phyloP scores from a whole-genome alignment of 495 filamentous ascomycete species.

The Penicillium roqueforti region DNA sequence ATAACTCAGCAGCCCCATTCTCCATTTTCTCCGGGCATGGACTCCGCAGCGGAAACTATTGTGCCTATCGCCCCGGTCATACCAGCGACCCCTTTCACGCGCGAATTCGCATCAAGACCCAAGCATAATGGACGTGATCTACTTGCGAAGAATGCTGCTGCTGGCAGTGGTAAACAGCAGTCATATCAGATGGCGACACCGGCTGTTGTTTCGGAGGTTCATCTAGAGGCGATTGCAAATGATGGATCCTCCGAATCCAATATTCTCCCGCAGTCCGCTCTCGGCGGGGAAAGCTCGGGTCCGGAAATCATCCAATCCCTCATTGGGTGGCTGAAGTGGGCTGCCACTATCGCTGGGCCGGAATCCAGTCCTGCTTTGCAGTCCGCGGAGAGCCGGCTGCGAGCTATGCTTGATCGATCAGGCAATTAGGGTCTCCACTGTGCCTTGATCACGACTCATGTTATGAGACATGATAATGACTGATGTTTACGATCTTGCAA shows the following conservation, averaged over 20 bases:
- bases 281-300: neutral
- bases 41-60: neutral
- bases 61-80: constrained; percentile 2
- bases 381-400: constrained; percentile 38
- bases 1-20: constrained; percentile 11
- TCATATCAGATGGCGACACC: constrained; percentile 29
- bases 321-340: constrained; percentile 36
- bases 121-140: constrained; percentile 30
- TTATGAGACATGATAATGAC: constrained; percentile 11
- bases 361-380: constrained; percentile 18
- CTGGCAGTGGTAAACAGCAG: constrained; percentile 6
- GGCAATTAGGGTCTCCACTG: constrained; percentile 1
- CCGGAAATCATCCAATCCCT: constrained; percentile 31
- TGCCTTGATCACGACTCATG: neutral
- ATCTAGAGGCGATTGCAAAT: constrained; percentile 37
- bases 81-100: constrained; percentile 13
- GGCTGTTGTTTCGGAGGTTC: constrained; percentile 40
- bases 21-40: constrained; percentile 8
- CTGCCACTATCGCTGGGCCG: constrained; percentile 18
- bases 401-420: constrained; percentile 35
- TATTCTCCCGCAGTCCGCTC: neutral
- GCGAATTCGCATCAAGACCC: constrained; percentile 33
- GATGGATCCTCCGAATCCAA: neutral
- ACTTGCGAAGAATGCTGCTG: constrained; percentile 18
- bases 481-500: neutral